Evolutionary conservation across 1,139 yeast species (phyloP), one percentile per base, ranked within the genome.

Genomic region (Protomyces inouyei): DNA sequence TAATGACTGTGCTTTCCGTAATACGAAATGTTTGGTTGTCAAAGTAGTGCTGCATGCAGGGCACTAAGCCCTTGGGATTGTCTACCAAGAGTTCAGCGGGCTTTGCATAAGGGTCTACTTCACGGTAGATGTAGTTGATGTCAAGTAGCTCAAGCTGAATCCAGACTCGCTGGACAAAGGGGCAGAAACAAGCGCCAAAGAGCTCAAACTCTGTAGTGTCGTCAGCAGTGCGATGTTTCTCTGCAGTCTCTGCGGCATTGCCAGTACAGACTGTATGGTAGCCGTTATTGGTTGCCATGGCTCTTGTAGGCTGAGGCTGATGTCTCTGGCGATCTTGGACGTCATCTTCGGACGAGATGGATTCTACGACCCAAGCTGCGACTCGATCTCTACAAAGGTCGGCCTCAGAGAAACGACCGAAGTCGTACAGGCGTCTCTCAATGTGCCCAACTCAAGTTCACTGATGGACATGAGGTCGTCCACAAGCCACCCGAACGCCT

Each of bases 111-210:
- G 65, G 65, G 38, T 61, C 65, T 18, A 61, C 54, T 37, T 61
- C 65, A 3, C 46, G n/a, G 25, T 61, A 61, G 25, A 55, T 51
- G 18, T 61, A 61, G 12, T 48, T 48, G 18, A 55, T 14, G 25
- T 55, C 57, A 18, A 53, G 37, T 3, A 52, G 40, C 28, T 61
- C 65, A 12, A 61, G 52, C 16, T 40, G 52, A 3, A 55, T 61
- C 65, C 65, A 61, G 3, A 59, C 61, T 12, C 65, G 65, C 28
- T 61, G 65, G 25, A 56, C 65, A 35, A 61, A 61, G n/a, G 65
- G 65, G 37, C 65, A 61, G n/a, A 61, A 61, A 14, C 65, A 61
- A 14, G 61, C 60, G 28, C 61, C 60, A 23, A 54, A 61, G 21
- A 61, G 59, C 35, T 56, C 48, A 51, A 61, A 51, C 9, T 35